Evolutionary conservation across 2,329 filamentous ascomycete species (phyloP), one percentile per base, ranked within the genome.

Genomic region (Lasiodiplodia hormozganensis): DNA sequence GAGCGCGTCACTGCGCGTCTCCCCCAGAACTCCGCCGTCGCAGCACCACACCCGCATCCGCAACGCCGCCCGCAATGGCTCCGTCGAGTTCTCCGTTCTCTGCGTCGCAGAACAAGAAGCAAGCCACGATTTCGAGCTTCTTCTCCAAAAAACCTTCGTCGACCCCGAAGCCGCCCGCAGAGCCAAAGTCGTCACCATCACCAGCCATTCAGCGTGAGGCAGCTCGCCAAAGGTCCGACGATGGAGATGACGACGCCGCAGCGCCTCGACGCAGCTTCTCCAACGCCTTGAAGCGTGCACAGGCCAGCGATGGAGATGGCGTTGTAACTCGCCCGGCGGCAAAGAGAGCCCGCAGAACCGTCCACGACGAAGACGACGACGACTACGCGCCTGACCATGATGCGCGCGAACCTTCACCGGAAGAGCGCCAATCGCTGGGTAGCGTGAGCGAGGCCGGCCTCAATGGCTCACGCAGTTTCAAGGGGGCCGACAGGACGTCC

Each of bases 41-140:
- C 43, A 38, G 58, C 28, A 64, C 43, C 11, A 64, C 60, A 21
- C n/a, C 40, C 58, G 40, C 58, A 40, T 38, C n/a, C 28, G 31
- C 60, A 21, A 18, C 47, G 28, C 51, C 16, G 28, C 14, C 28
- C 21, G 62, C 75, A 76, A 80, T 80, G 78, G 77, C 78, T 28
- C 78, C 78, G 18, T 77, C 76, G 73, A 76, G 72, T 65, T 78
- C 74, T 65, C 74, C 78, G 36, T 73, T 76, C 31, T 70, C 73
- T 56, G 76, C 77, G 11, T 78, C 79, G 11, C 80, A 83, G 53
- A 76, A 74, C 67, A 92, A 91, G 79, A 92, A 90, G 74, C 93
- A 97, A 76, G 87, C 90, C 72, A 92, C 93, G 0, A 90, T 97
- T 70, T 96, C 93, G 3, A 94, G 89, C 76, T 97, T 97, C 81